Base-by-base conservation (phyloP, 345 rosid species). In the Salix brachista region DNA sequence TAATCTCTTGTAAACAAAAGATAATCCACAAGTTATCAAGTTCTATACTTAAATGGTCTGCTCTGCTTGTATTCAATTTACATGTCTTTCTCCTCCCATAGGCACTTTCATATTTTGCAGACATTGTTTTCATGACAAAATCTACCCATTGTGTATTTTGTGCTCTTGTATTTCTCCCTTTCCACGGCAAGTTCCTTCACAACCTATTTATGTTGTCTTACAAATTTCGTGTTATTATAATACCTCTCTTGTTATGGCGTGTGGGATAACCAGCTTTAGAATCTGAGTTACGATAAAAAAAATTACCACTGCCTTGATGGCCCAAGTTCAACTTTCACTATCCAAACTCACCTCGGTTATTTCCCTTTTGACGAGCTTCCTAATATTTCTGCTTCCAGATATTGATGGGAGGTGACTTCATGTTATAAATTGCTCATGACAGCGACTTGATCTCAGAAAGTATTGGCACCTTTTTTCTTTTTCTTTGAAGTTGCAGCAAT, bases 301-400 rank as follows among this genome's bases (percentile, higher is more conserved):
- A 8, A 3, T 58, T 58, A 58, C 11, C 62, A n/a, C 62, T 58
- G 62, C 62, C 23, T 1, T n/a, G 64, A n/a, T 9, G 14, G 64
- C 41, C 41, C 10, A 65, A 65, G 68, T 16, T 39, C 46, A 67
- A 30, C 39, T 16, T 21, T 67, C 41, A 12, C 68, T 16, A 5
- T 26, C 9, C 69, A 66, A 23, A 25, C 10, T 6, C 34, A 46
- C 52, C 42, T 66, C 44, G 8, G 36, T 66, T 66, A 12, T 32
- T 34, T 39, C 36, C 69, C 65, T 25, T 48, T 80, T 81, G 50
- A 71, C 66, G 62, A 19, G 26, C 18, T 17, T 50, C 17, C 25
- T 30, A 72, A 60, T 77, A 74, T 30, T 74, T 75, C 65, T 83
- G 83, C 75, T 85, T 86, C 61, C 88, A 88, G 89, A 82, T 82